Conservation (phyloP, 2,329 filamentous ascomycete species). For the Phoma sp. region DNA sequence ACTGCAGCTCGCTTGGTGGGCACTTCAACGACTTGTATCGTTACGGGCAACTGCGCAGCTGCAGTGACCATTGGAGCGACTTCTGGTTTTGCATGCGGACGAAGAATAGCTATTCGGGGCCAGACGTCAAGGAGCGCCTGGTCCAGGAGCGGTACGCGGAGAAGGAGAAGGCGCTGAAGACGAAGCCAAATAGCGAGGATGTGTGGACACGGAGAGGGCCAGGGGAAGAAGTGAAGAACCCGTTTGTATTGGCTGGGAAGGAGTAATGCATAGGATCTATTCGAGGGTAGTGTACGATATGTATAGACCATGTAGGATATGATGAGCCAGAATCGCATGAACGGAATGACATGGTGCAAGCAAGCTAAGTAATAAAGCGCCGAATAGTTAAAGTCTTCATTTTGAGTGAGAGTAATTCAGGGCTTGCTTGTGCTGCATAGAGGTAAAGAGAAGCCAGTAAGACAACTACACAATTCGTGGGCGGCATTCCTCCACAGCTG, state of each 20-base stretch:
- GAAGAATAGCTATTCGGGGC: slow-evolving; percentile 63
- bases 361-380: too few relatives aligned
- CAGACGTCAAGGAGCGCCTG: slow-evolving; percentile 61
- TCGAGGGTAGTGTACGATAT: slow-evolving; percentile 1
- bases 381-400: too few relatives aligned
- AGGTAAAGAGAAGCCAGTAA: too few relatives aligned
- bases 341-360: too few relatives aligned
- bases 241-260: slow-evolving; percentile 32
- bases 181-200: slow-evolving; percentile 81
- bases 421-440: too few relatives aligned
- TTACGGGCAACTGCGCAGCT: slow-evolving; percentile 76
- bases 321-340: too few relatives aligned
- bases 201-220: slow-evolving; percentile 78
- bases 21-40: slow-evolving; percentile 94
- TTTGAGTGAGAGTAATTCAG: too few relatives aligned
- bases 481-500: too few relatives aligned
- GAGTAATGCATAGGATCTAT: neutral
- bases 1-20: slow-evolving; percentile 88
- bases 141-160: slow-evolving; percentile 72
- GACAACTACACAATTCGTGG: too few relatives aligned
- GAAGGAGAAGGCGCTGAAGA: slow-evolving; percentile 70
- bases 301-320: neutral
- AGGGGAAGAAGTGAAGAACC: slow-evolving; percentile 33
- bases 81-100: slow-evolving; percentile 98
- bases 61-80: slow-evolving; percentile 85